A percentile compares a stretch with the other conserved stretches of the same genome.
Conservation (phyloP, 116 monocot genomes). For the Thalassia testudinum region DNA sequence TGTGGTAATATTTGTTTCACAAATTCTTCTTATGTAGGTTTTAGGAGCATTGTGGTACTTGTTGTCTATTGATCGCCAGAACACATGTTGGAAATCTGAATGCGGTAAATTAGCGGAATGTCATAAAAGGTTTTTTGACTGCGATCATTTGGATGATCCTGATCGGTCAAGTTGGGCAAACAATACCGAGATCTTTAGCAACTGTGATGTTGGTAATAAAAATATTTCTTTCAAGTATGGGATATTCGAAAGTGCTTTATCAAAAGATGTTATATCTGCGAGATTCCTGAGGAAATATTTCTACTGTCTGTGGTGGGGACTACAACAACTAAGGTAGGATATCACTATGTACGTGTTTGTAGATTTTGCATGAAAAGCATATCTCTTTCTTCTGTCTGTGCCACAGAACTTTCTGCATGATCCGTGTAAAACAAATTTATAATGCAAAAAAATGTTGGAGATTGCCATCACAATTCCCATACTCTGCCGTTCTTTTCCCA, state of each 20-base stretch:
- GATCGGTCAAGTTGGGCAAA: conserved; percentile 31
- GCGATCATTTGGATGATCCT: conserved; percentile 8
- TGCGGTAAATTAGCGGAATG: conserved; percentile 35
- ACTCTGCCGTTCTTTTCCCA: too few relatives aligned
- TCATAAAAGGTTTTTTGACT: conserved; percentile 34
- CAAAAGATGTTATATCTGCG: conserved; percentile 30
- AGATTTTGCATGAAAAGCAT: background rate
- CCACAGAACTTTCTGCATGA: too few relatives aligned
- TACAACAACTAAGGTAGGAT: conserved; percentile 76
- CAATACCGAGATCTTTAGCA: conserved; percentile 34
- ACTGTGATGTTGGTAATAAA: conserved; percentile 34
- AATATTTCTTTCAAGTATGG: conserved; percentile 44
- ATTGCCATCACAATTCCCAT: too few relatives aligned
- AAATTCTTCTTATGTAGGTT: conserved; percentile 26
- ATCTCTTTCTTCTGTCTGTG: too few relatives aligned
- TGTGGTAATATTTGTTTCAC: background rate
- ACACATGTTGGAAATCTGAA: conserved; percentile 69
- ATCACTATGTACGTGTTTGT: background rate
- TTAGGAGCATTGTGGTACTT: conserved; percentile 79
- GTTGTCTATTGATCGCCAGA: conserved; percentile 59
- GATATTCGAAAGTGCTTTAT: conserved; percentile 49
- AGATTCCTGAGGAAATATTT: conserved; percentile 54
- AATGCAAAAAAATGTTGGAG: too few relatives aligned
- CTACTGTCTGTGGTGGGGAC: conserved; percentile 95
- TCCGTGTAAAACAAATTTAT: too few relatives aligned